A percentile compares a stretch with the other conserved stretches of the same genome.
These are phyloP conservation scores for Podila minutissima DNA, from an alignment of 192 early-diverging fungal genomes.

Conservation along the genomic window DNA sequence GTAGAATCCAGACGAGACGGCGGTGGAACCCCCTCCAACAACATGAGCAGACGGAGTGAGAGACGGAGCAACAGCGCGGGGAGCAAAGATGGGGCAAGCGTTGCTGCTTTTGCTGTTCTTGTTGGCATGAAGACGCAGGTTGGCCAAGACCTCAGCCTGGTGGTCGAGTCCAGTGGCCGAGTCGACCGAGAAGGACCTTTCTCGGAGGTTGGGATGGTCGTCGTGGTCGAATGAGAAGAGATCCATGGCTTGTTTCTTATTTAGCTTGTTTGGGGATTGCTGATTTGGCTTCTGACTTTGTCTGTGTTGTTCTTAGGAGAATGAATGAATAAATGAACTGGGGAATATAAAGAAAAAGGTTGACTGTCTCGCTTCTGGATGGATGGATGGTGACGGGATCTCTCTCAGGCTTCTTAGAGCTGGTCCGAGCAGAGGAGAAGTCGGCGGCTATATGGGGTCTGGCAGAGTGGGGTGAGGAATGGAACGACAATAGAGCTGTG, in stretches of 20 bases:
- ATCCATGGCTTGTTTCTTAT: conserved; percentile 34
- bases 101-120: conserved; percentile 15
- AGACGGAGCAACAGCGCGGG: conserved; percentile 25
- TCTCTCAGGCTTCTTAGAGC: conserved; percentile 4
- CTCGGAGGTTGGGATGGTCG: conserved; percentile 50
- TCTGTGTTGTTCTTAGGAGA: not conserved
- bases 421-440: not conserved
- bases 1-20: conserved; percentile 14
- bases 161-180: conserved; percentile 15
- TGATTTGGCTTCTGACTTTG: too few relatives aligned
- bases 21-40: conserved; percentile 6
- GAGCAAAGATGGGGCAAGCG: conserved; percentile 26
- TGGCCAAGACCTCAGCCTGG: conserved; percentile 17
- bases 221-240: conserved; percentile 63
- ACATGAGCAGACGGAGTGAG: conserved; percentile 1
- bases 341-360: not conserved
- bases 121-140: conserved; percentile 14
- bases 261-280: not conserved
- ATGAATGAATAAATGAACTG: not conserved
- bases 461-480: conserved; percentile 45
- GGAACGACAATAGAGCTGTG: conserved; percentile 25
- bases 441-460: conserved; percentile 16
- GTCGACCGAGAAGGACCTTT: conserved; percentile 47
- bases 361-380: not conserved
- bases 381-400: conserved; percentile 20